Conservation (phyloP, 306 rosid genomes). For the Cyclanthera cordifolia region DNA sequence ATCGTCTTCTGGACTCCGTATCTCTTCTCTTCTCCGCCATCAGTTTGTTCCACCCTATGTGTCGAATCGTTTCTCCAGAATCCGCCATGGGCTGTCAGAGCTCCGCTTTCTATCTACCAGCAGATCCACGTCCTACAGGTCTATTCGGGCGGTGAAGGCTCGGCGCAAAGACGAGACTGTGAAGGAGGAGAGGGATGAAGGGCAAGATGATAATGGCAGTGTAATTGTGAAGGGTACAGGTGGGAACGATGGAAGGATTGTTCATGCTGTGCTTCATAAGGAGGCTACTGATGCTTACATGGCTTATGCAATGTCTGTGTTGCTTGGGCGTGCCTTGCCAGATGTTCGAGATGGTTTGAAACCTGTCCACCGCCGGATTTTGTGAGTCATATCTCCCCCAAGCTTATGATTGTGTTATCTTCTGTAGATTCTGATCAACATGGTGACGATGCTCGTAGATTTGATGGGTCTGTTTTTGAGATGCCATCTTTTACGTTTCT, state of each 20-base stretch:
- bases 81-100: constrained; percentile 26
- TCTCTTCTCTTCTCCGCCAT: constrained; percentile 42
- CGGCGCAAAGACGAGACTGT: constrained; percentile 22
- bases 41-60: constrained; percentile 21
- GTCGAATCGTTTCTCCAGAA: constrained; percentile 20
- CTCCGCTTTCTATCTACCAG: constrained; percentile 46
- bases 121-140: background rate
- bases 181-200: constrained; percentile 4
- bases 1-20: constrained; percentile 45
- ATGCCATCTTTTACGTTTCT: background rate
- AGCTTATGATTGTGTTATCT: background rate
- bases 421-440: background rate
- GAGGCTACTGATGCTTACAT: constrained; percentile 84
- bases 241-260: constrained; percentile 34
- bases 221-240: constrained; percentile 24
- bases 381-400: constrained; percentile 36
- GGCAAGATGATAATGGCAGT: constrained; percentile 35
- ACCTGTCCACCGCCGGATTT: constrained; percentile 84
- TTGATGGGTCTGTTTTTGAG: background rate
- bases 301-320: constrained; percentile 73
- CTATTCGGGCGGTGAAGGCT: no score
- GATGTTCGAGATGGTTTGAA: constrained; percentile 94
- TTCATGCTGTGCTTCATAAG: constrained; percentile 47
- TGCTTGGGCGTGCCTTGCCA: constrained; percentile 86
- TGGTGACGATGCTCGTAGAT: background rate